phyloP scores from a whole-genome alignment of 2,329 filamentous ascomycete genomes.

The Torrubiella hemipterigena region DNA sequence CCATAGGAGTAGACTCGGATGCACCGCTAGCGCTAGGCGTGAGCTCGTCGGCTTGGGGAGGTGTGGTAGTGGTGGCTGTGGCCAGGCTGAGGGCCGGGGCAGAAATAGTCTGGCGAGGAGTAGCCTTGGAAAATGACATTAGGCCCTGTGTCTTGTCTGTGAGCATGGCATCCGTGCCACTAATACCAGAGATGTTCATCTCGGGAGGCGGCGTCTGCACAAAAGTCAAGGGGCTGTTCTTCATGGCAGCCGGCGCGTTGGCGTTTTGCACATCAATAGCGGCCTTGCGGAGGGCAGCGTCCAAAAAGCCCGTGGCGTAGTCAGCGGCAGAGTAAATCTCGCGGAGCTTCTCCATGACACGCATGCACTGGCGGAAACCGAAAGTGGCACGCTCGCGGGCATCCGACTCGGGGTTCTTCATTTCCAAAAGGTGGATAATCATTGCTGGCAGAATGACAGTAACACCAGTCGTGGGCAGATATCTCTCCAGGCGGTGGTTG shows the following conservation, averaged over 20 bases:
- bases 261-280: conserved; percentile 53
- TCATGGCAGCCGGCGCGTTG: conserved; percentile 20
- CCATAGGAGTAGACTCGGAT: conserved; percentile 25
- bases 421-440: conserved; percentile 86
- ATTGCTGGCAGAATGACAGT: conserved; percentile 86
- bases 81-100: conserved; percentile 21
- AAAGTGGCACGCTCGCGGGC: conserved; percentile 62
- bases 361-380: conserved; percentile 86
- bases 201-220: conserved; percentile 43
- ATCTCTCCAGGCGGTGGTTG: conserved; percentile 59
- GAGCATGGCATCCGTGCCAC: conserved; percentile 23
- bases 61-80: conserved; percentile 26
- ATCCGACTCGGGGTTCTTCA: conserved; percentile 68
- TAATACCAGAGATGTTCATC: conserved; percentile 23
- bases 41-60: conserved; percentile 31
- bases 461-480: conserved; percentile 78
- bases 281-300: conserved; percentile 79
- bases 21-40: conserved; percentile 33
- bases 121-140: conserved; percentile 7
- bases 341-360: conserved; percentile 73
- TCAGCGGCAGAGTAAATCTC: conserved; percentile 92
- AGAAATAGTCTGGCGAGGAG: conserved; percentile 25
- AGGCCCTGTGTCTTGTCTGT: conserved; percentile 18
- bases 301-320: conserved; percentile 89
- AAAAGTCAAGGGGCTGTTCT: conserved; percentile 21